Base-by-base conservation (phyloP, 805 yeast genomes). In the Metschnikowia picachoensis region DNA sequence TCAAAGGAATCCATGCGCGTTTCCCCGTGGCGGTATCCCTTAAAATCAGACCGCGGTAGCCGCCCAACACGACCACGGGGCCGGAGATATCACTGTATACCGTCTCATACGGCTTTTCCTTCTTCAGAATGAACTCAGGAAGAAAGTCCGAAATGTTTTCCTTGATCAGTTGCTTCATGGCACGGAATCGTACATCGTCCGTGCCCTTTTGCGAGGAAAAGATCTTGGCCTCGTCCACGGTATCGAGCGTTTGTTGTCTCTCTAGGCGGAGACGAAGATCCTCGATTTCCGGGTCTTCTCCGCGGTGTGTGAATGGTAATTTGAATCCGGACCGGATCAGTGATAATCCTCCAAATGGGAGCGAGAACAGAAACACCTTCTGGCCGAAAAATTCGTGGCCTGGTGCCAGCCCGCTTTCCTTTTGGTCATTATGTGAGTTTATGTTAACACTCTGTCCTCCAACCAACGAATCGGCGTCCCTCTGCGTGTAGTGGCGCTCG, bases 1-100 rank as follows among this genome's bases (percentile, higher is more conserved):
- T 85, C 6, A 85, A 60, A 0, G 97, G 97, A 35, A 90, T 79
- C 97, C 97, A 91, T 1, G 86, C 77, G 43, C 92, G 70, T 49
- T 82, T 78, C 12, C 72, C 65, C 0, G 95, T 83, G 11, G 68
- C 67, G 1, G 78, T 59, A 57, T 87, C 94, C 37, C 92, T 63
- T 43, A 91, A 66, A 5, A 85, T 78, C 37, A 89, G 80, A 2
- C 97, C 97, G 56, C 97, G 72, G 64, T 86, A 91, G 0, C 97
- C 97, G 5, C 97, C 97, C 63, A 91, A 48, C 1, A 91, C 71
- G 2, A 91, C 78, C 2, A 91, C 74, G 58, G 90, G 90, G 4
- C 97, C 97, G 17, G 81, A 83, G 1, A 89, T 55, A 25, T 77
- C 77, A 48, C 77, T 75, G 72, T 73, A 85, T 2, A 83, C 71